Evolutionary conservation across 345 rosid species (phyloP).

Genomic region (Kandelia obovata): DNA sequence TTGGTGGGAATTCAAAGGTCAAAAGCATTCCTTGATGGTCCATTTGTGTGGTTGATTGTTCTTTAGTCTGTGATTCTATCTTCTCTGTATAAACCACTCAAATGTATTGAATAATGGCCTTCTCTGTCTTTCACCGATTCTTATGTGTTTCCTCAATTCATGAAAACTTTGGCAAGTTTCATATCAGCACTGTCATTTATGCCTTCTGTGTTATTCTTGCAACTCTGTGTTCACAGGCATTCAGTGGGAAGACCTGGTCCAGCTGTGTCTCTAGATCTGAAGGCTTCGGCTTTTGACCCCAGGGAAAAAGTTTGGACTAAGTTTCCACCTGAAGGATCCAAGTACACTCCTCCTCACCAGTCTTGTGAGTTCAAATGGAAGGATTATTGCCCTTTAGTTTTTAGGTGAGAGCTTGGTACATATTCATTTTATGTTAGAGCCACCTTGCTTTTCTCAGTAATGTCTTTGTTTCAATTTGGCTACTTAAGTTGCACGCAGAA

Average conservation of each 20-base stretch:
- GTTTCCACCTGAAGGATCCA: conserved; percentile 91
- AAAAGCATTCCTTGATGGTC: too few species aligned
- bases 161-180: too few species aligned
- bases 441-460: not conserved
- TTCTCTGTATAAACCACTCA: too few species aligned
- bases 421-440: conserved; percentile 3
- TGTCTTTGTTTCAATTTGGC: not conserved
- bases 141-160: too few species aligned
- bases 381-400: conserved; percentile 95
- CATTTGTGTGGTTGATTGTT: too few species aligned
- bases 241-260: conserved; percentile 95
- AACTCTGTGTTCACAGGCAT: conserved; percentile 45
- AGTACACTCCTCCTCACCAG: conserved; percentile 92
- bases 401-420: conserved; percentile 51
- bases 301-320: conserved; percentile 95
- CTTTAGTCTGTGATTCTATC: too few species aligned
- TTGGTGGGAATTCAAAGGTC: not conserved
- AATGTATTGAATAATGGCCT: too few species aligned
- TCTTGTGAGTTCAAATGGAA: conserved; percentile 93
- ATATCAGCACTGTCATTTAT: too few species aligned
- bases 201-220: not conserved
- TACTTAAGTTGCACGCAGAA: not conserved
- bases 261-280: conserved; percentile 75
- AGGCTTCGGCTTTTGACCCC: conserved; percentile 89
- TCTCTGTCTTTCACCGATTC: too few species aligned